Evolutionary conservation across 805 yeast species (phyloP).

Genomic region (Hanseniaspora guilliermondii): DNA sequence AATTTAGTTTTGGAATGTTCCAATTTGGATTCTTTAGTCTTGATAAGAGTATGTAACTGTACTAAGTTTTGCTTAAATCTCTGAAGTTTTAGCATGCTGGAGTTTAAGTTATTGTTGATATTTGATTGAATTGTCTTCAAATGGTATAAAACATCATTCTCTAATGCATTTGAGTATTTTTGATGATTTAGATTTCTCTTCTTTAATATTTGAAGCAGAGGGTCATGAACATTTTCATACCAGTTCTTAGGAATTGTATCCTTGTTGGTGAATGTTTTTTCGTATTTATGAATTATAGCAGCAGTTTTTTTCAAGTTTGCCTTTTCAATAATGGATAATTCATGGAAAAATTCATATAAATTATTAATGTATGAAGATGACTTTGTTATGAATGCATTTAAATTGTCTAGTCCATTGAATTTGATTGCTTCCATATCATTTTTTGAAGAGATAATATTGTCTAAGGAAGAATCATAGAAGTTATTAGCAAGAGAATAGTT

Average conservation of each 20-base stretch:
- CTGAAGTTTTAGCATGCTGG: constrained; percentile 24
- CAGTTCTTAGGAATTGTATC: constrained; percentile 25
- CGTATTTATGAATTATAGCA: constrained; percentile 23
- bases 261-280: constrained; percentile 17
- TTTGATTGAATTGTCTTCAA: constrained; percentile 15
- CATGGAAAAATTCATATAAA: constrained; percentile 6
- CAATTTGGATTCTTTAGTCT: constrained; percentile 21
- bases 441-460: neutral
- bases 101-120: constrained; percentile 20
- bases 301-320: constrained; percentile 26
- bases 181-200: neutral
- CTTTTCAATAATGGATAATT: constrained; percentile 19
- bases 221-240: constrained; percentile 13
- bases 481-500: constrained; percentile 1
- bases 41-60: constrained; percentile 23
- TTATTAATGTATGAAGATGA: constrained; percentile 3
- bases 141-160: constrained; percentile 22
- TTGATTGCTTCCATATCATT: neutral
- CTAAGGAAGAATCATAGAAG: constrained; percentile 1
- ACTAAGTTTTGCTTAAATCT: constrained; percentile 23
- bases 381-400: constrained; percentile 1
- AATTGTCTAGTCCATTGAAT: constrained; percentile 1
- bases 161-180: constrained; percentile 10
- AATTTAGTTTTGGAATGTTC: constrained; percentile 20
- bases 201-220: constrained; percentile 16